These are phyloP conservation scores for Leptomonas seymouri DNA, from an alignment of 208 protist genomes.

Conservation along the genomic window DNA sequence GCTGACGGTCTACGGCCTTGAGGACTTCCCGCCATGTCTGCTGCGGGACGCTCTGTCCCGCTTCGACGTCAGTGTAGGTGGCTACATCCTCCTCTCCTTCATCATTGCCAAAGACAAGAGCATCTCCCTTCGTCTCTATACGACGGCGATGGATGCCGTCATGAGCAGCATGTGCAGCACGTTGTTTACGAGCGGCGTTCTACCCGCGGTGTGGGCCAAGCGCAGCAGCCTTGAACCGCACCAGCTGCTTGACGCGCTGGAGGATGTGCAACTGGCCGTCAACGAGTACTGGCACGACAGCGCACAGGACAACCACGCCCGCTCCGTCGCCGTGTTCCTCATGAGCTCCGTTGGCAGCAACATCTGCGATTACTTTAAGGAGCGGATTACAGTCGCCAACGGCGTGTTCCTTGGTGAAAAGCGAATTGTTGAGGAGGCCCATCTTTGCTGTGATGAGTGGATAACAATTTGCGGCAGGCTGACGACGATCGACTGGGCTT, in stretches of 20 bases:
- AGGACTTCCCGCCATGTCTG: slow-evolving; percentile 74
- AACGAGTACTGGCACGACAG: slow-evolving; percentile 87
- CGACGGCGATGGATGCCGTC: slow-evolving; percentile 56
- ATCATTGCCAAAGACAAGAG: slow-evolving; percentile 29
- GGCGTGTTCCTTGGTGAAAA: slow-evolving; percentile 66
- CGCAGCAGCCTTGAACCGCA: slow-evolving; percentile 46
- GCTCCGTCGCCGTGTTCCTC: slow-evolving; percentile 70
- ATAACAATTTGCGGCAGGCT: slow-evolving; percentile 63
- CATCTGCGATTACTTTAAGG: slow-evolving; percentile 74
- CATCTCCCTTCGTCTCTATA: slow-evolving; percentile 54
- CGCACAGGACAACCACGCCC: slow-evolving; percentile 76
- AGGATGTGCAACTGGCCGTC: slow-evolving; percentile 79
- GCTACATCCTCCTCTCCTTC: slow-evolving; percentile 82
- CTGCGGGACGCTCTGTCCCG: slow-evolving; percentile 39
- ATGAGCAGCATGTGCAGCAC: slow-evolving; percentile 83
- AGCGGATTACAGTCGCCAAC: slow-evolving; percentile 34
- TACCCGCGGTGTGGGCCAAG: slow-evolving; percentile 63
- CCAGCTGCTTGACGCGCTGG: slow-evolving; percentile 72
- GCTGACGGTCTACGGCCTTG: slow-evolving; percentile 48
- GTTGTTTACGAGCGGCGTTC: slow-evolving; percentile 51
- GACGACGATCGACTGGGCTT: slow-evolving; percentile 86
- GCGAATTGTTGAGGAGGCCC: slow-evolving; percentile 62
- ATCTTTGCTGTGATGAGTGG: slow-evolving; percentile 81
- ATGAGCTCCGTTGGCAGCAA: slow-evolving; percentile 79
- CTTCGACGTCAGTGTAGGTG: slow-evolving; percentile 74